phyloP scores from a whole-genome alignment of 2,329 filamentous ascomycete genomes.

The Diaporthe ampelina region DNA sequence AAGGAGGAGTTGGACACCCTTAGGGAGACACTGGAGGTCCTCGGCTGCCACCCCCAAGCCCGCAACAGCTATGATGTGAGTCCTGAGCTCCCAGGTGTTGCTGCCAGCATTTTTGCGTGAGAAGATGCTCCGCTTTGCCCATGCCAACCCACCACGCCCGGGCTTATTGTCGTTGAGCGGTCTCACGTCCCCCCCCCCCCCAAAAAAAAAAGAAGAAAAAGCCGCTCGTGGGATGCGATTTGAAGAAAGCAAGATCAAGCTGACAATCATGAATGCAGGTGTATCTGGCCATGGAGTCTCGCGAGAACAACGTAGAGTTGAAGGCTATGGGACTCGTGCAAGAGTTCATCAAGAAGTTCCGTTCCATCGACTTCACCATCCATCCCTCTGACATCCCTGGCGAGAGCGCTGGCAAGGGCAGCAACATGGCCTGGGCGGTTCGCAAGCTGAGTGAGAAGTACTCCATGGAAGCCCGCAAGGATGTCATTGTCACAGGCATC shows the following conservation, averaged over 20 bases:
- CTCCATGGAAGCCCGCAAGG: conserved; percentile 63
- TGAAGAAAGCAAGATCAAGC: conserved; percentile 42
- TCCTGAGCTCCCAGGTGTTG: conserved; percentile 43
- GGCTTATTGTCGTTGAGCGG: conserved; percentile 14
- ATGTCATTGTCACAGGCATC: conserved; percentile 79
- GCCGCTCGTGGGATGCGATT: conserved; percentile 36
- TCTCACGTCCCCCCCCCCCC: no score
- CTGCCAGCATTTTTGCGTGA: background rate
- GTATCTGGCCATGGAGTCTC: conserved; percentile 80
- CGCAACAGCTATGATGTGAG: conserved; percentile 77
- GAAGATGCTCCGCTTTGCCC: no score
- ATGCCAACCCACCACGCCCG: background rate
- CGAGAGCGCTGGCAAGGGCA: conserved; percentile 81
- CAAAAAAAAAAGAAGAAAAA: no score
- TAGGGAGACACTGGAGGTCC: conserved; percentile 76
- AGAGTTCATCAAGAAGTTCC: conserved; percentile 75
- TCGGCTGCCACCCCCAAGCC: conserved; percentile 77
- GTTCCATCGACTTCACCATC: conserved; percentile 75
- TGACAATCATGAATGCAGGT: conserved; percentile 60
- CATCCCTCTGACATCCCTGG: conserved; percentile 76
- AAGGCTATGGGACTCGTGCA: conserved; percentile 75
- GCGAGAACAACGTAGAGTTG: conserved; percentile 70
- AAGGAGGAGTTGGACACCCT: conserved; percentile 79
- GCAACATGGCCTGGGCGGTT: conserved; percentile 80
- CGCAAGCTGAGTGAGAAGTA: conserved; percentile 75